Evolutionary conservation across 306 rosid genomes (phyloP), one percentile per base, ranked within the genome.

Genomic region (Bauhinia variegata): DNA sequence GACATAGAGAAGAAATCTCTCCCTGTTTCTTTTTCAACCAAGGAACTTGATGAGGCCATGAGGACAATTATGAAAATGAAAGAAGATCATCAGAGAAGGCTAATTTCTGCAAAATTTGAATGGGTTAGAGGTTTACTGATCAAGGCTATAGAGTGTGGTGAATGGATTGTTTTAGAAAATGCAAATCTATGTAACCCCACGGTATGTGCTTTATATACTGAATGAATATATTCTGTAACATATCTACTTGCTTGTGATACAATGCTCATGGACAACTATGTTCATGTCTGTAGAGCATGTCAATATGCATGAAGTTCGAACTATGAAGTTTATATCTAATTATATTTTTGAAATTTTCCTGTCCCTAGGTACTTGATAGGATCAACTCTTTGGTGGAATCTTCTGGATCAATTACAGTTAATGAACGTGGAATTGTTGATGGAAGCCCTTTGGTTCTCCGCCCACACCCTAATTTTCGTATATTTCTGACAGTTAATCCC

Each of bases 101-200:
- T 67, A 33, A 77, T 75, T 79, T 80, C 96, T 32, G 82, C 78
- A 5, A 93, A 86, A 82, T 93, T 93, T 81, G 97, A 89, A 79
- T 93, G 98, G 98, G 93, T 89, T 58, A 56, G 78, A 5, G 98
- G 98, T 60, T 11, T 78, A 47, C 67, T 93, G 78, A 79, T 93
- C 63, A 88, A 80, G 84, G 96, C 98, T 54, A 80, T 93, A 63
- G 98, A 93, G 66, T 85, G 69, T 53, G 98, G 98, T 63, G 97
- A 93, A 50, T 93, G 98, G 98, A 86, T 93, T 59, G 84, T 93
- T 32, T 84, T 93, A 54, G 96, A 93, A 69, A 89, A 93, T 78
- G 97, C 98, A 65, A 93, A 93, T 82, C 83, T 89, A 43, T 93
- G 98, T 71, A 89, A 88, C 72, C 97, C 98, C 63, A 86, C 98